Evolutionary conservation across 805 yeast genomes (phyloP).

Genomic region (Ogataea trehaloabstinens): DNA sequence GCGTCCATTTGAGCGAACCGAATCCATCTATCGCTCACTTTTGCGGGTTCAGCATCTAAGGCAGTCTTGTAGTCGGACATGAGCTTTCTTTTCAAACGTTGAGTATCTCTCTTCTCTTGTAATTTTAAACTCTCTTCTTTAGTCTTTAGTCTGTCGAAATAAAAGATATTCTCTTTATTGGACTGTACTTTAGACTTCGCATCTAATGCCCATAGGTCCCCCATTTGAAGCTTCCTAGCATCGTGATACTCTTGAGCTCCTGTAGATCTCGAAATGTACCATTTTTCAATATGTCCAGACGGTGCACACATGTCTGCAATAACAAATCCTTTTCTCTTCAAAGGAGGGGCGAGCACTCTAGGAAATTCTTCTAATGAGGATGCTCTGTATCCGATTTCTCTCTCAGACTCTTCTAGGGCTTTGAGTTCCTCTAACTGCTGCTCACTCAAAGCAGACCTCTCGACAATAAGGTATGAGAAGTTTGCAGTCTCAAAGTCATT

Average conservation of each 20-base stretch:
- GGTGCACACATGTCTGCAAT: conserved; percentile 75
- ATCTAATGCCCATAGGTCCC: conserved; percentile 83
- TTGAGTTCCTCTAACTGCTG: conserved; percentile 16
- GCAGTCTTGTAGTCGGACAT: conserved; percentile 24
- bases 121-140: conserved; percentile 31
- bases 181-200: conserved; percentile 50
- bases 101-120: conserved; percentile 25
- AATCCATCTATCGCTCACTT: conserved; percentile 19
- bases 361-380: conserved; percentile 53
- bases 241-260: conserved; percentile 80
- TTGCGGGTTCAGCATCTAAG: conserved; percentile 20
- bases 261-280: conserved; percentile 81
- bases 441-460: conserved; percentile 50
- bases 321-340: conserved; percentile 80
- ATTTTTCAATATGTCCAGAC: conserved; percentile 76
- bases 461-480: conserved; percentile 70
- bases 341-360: conserved; percentile 67
- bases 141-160: conserved; percentile 32
- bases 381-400: conserved; percentile 29
- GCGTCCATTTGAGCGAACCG: conserved; percentile 28
- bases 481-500: conserved; percentile 68
- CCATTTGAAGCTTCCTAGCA: conserved; percentile 79
- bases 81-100: conserved; percentile 23
- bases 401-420: conserved; percentile 14
- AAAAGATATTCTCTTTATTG: conserved; percentile 32